Evolutionary conservation across 2,329 filamentous ascomycete species (phyloP), one percentile per base, ranked within the genome.

Genomic region (Exophiala dermatitidis): DNA sequence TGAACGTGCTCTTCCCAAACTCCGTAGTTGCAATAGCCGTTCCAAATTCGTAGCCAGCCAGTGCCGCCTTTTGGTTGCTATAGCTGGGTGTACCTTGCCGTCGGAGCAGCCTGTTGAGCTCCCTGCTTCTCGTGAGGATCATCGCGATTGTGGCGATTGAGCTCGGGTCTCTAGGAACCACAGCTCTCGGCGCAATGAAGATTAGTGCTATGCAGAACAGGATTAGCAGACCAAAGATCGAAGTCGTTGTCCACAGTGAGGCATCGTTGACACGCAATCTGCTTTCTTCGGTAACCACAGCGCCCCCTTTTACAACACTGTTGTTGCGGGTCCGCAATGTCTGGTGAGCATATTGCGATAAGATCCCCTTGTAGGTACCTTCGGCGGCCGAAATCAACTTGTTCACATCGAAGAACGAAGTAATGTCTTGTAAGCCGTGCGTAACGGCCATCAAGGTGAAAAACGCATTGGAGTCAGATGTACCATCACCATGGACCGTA

Each of bases 31-130:
- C 59, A 28, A 62, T 60, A 7, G 60, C 60, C 7, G 60, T 61
- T 9, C 60, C 60, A 40, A 60, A 61, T 45, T 62, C 59, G 34
- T 54, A 62, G n/a, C 59, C 59, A 31, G 58, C 54, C 41, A 62
- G 47, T 6, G 57, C 59, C 3, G 50, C 36, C 41, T 60, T 59
- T 36, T 60, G 58, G 40, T 61, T 60, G 31, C 50, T 48, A 37
- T 40, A 41, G 36, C 44, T 56, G 7, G 60, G 59, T 9, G 43
- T 43, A 19, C 58, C 55, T 43, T 56, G 50, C 30, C 54, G 54
- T 41, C 53, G 44, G 29, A 63, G 46, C 3, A 63, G 46, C 44
- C 60, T 46, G 50, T 63, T 59, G 36, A 63, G 48, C 41, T 63
- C 61, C 10, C 57, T 52, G 46, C 59, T 61, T 50, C 59, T 52